A percentile compares a stretch with the other conserved stretches of the same genome.
phyloP scores from a whole-genome alignment of 2,329 filamentous ascomycete species.

The Xylariaceae sp. region DNA sequence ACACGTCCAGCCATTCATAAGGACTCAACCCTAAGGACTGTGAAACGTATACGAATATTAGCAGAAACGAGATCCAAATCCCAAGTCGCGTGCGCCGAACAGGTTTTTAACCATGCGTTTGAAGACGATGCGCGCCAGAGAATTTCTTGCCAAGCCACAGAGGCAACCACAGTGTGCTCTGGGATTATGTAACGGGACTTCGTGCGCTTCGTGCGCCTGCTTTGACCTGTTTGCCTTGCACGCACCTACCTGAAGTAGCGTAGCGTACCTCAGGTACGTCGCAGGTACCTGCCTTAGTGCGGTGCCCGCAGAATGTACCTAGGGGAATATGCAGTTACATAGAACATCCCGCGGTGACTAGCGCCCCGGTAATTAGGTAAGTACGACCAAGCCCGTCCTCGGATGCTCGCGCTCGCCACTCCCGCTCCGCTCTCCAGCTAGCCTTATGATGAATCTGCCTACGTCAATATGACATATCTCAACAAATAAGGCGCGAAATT shows the following conservation, averaged over 20 bases:
- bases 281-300: too few species aligned
- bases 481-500: too few species aligned
- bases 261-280: too few species aligned
- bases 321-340: neutral
- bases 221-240: too few species aligned
- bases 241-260: too few species aligned
- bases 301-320: too few species aligned
- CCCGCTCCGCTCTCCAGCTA: too few species aligned
- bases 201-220: too few species aligned
- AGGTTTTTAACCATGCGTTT: neutral
- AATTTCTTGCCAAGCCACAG: conserved; percentile 10
- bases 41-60: neutral
- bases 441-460: too few species aligned
- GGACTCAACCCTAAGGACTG: neutral
- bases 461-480: too few species aligned
- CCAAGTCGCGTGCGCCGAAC: conserved; percentile 5
- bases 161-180: neutral
- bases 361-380: neutral
- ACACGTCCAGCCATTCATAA: neutral
- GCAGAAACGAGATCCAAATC: neutral
- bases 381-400: neutral
- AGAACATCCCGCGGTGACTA: neutral
- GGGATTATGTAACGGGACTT: neutral
- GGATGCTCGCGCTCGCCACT: neutral
- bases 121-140: conserved; percentile 1